A percentile compares a stretch with the other conserved stretches of the same genome.
Conservation (phyloP, 345 rosid species). For the Syzygium jambos region DNA sequence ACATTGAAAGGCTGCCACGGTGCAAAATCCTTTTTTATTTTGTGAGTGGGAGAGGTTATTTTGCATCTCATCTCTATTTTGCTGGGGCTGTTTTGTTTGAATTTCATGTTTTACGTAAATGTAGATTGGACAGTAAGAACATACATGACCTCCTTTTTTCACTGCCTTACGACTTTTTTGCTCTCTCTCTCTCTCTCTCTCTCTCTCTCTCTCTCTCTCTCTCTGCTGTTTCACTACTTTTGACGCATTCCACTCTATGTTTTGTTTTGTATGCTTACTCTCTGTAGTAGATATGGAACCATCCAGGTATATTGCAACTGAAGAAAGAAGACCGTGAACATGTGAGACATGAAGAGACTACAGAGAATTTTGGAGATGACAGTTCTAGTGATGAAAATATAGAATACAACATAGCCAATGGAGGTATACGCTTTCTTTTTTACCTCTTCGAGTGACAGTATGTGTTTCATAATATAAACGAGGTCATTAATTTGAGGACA, state of each 20-base stretch:
- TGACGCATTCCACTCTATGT: not conserved
- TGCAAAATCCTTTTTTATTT: not conserved
- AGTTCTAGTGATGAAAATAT: slow-evolving; percentile 94
- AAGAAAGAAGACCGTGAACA: slow-evolving; percentile 70
- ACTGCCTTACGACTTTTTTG: not conserved
- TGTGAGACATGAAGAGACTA: slow-evolving; percentile 55
- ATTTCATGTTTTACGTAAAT: not conserved
- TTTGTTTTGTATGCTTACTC: not conserved
- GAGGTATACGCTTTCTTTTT: slow-evolving; percentile 46
- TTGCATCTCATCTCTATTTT: not conserved
- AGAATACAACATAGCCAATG: slow-evolving; percentile 55
- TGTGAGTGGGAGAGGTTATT: not conserved
- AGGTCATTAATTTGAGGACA: not conserved
- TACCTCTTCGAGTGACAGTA: not conserved
- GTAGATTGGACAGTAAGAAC: not conserved
- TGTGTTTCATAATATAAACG: not conserved
- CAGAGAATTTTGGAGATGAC: slow-evolving; percentile 71
- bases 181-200: not conserved
- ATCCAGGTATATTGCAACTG: slow-evolving; percentile 96
- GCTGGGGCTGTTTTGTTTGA: not conserved
- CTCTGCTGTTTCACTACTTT: not conserved
- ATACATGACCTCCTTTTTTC: not conserved
- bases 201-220: not conserved
- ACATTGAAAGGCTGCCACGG: not conserved
- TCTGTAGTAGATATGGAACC: slow-evolving; percentile 85